phyloP scores from a whole-genome alignment of 1,139 yeast genomes.

The Kurtzmaniella natalensis region DNA sequence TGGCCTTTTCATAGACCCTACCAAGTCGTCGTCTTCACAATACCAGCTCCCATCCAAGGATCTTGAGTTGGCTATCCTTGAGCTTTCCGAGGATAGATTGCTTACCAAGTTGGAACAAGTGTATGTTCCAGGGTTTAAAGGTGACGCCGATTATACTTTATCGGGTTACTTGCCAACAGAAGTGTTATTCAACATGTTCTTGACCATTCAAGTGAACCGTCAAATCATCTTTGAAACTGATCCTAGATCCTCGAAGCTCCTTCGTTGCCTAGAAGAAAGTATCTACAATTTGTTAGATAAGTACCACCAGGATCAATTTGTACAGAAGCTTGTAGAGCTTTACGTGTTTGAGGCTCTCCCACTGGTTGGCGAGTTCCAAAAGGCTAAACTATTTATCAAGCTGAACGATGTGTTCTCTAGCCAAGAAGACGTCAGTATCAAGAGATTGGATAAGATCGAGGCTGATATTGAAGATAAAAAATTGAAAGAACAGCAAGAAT shows the following conservation, averaged over 20 bases:
- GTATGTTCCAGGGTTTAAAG: constrained; percentile 17
- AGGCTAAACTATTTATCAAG: constrained; percentile 24
- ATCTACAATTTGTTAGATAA: constrained; percentile 11
- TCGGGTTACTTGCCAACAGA: constrained; percentile 26
- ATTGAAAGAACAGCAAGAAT: constrained; percentile 13
- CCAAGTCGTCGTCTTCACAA: constrained; percentile 4
- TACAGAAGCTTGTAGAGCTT: constrained; percentile 26
- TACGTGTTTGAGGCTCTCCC: constrained; percentile 37
- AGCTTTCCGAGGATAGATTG: constrained; percentile 19
- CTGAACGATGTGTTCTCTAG: constrained; percentile 4
- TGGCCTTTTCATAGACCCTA: constrained; percentile 24
- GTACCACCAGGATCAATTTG: constrained; percentile 10
- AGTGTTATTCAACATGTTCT: constrained; percentile 29
- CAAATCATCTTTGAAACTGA: constrained; percentile 7
- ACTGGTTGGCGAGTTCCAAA: constrained; percentile 21
- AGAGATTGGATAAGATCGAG: constrained; percentile 17
- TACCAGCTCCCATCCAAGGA: constrained; percentile 8
- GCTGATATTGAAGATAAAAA: constrained; percentile 4
- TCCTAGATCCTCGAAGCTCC: neutral
- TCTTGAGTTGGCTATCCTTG: constrained; percentile 13
- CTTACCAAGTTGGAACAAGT: constrained; percentile 18
- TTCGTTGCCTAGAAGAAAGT: constrained; percentile 1
- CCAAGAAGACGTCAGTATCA: constrained; percentile 11
- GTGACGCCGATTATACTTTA: constrained; percentile 3
- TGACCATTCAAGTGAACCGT: constrained; percentile 23